These are phyloP conservation scores for Tuber aestivum DNA, from an alignment of 495 filamentous ascomycete genomes.

Conservation along the genomic window DNA sequence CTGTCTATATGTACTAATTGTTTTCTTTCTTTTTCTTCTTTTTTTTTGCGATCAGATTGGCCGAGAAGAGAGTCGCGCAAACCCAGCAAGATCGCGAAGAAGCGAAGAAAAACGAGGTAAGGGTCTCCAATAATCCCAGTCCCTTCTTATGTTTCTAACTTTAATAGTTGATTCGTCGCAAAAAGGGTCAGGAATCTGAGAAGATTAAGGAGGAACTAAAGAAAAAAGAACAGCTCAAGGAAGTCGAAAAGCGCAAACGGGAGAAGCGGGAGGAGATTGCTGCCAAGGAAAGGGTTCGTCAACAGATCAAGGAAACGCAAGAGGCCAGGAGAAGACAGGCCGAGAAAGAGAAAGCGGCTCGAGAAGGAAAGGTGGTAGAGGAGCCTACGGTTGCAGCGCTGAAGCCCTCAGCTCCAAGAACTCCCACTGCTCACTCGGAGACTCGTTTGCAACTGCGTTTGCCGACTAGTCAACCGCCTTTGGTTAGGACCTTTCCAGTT, in stretches of 20 bases:
- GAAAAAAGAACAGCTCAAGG: slow-evolving; percentile 83
- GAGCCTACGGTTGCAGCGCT: slow-evolving; percentile 46
- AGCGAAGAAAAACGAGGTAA: slow-evolving; percentile 81
- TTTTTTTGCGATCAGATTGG: slow-evolving; percentile 44
- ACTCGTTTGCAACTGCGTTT: slow-evolving; percentile 78
- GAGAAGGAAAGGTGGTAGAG: slow-evolving; percentile 59
- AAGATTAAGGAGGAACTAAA: slow-evolving; percentile 75
- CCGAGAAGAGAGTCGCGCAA: slow-evolving; percentile 65
- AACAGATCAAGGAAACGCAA: slow-evolving; percentile 87
- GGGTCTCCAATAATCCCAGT: neutral
- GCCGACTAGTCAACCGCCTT: slow-evolving; percentile 53
- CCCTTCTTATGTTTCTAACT: slow-evolving; percentile 12
- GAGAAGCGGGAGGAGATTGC: slow-evolving; percentile 85
- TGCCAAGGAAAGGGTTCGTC: slow-evolving; percentile 80
- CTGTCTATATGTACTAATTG: slow-evolving; percentile 7
- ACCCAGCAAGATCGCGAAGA: slow-evolving; percentile 71
- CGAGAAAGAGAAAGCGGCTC: slow-evolving; percentile 74
- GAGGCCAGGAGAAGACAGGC: slow-evolving; percentile 73
- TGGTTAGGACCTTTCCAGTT: slow-evolving; percentile 76
- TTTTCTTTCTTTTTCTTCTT: neutral
- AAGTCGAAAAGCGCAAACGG: slow-evolving; percentile 70
- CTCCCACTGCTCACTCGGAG: slow-evolving; percentile 60
- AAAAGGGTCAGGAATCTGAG: slow-evolving; percentile 71
- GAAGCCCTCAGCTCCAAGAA: slow-evolving; percentile 48
- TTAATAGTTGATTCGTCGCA: slow-evolving; percentile 51